A percentile compares a stretch with the other conserved stretches of the same genome.
Evolutionary conservation across 345 rosid species (phyloP).

Genomic region (Noccaea bulbosa): DNA sequence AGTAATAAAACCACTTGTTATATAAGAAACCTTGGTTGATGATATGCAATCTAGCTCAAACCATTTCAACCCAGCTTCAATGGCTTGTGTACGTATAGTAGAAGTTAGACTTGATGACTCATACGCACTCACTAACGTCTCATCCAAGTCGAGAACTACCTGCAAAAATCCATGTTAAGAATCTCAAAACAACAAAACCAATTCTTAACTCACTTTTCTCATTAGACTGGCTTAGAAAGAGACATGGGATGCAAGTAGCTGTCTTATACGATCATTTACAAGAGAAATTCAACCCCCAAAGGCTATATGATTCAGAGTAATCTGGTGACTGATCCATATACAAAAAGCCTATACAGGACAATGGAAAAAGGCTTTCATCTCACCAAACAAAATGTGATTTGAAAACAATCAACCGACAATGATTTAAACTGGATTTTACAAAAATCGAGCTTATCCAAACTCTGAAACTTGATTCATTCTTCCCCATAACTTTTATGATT

Average conservation of each 20-base stretch:
- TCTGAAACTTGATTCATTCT: too few species aligned
- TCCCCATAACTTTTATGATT: too few species aligned
- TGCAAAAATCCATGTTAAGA: conserved; percentile 31
- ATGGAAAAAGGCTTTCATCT: neutral
- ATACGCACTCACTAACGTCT: conserved; percentile 51
- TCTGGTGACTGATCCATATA: neutral
- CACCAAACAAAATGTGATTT: too few species aligned
- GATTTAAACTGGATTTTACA: too few species aligned
- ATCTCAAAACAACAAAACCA: conserved; percentile 14
- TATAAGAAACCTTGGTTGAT: conserved; percentile 69
- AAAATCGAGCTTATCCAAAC: neutral
- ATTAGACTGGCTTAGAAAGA: neutral
- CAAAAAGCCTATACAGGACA: neutral
- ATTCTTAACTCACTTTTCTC: conserved; percentile 1
- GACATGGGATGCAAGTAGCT: neutral
- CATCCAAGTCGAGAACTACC: conserved; percentile 98
- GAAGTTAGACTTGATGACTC: conserved; percentile 57
- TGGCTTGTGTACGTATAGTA: conserved; percentile 59
- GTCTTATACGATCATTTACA: too few species aligned
- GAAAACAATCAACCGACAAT: too few species aligned
- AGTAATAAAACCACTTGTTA: neutral
- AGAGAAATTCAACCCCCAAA: neutral
- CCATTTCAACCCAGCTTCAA: conserved; percentile 74
- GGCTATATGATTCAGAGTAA: neutral
- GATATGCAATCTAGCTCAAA: conserved; percentile 85